Base-by-base conservation (phyloP, 805 yeast species). In the Saccharomycopsis sp. region DNA sequence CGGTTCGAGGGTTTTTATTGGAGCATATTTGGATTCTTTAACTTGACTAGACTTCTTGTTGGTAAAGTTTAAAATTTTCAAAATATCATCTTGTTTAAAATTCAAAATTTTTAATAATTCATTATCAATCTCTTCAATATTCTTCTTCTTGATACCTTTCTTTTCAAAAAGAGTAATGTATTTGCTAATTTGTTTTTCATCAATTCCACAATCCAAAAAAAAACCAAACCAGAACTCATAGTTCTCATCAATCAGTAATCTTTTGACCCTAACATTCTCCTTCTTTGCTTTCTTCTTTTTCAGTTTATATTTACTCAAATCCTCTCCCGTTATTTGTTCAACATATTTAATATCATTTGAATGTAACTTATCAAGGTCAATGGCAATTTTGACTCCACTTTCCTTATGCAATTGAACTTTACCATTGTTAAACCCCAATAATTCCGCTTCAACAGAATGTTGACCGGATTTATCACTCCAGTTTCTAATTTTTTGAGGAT, bases 331-430 rank as follows among this genome's bases (percentile, higher is more conserved):
- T 12, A 32, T 19, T 19, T 32, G 70, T 59, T 92, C 98, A 38
- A 92, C 96, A 51, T 84, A 92, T 52, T 84, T 89, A 46, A 92
- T 64, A 62, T 92, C 99, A 51, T 79, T 84, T 5, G 70, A 52
- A 6, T 92, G 78, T 53, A 92, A 67, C 57, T 92, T 92, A n/a
- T 72, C 67, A 14, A 94, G 95, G 2, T 92, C 83, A 47, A 92
- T 97, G 3, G 97, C 97, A 52, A 92, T 92, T 57, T 89, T 94
- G 28, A 92, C 97, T 47, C 98, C 99, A 57, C 92, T 92, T 3
- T 81, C 72, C 62, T 92, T 92, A 62, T 89, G 97, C 47, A 92
- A 66, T 59, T 92, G 97, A 47, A 92, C 74, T 55, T 89, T 92
- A 18, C 96, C 97, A 49, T 89, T 96, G 29, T 81, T 73, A 58